These are phyloP conservation scores for Penicillium lagena DNA, from an alignment of 495 filamentous ascomycete species.

Conservation along the genomic window DNA sequence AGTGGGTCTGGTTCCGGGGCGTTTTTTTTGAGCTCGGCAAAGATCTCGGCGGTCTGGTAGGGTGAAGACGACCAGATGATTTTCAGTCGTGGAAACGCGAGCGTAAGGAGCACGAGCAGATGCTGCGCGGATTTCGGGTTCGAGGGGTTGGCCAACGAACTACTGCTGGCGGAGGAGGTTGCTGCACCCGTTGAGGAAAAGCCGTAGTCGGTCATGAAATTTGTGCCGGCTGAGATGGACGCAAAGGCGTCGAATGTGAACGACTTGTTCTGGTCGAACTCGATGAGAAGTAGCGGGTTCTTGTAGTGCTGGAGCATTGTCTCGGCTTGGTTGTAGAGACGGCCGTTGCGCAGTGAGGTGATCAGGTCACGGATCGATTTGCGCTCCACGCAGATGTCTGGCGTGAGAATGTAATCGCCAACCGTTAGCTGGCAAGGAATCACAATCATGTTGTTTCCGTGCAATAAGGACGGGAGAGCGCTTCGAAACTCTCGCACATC, in stretches of 20 bases:
- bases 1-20: conserved; percentile 87
- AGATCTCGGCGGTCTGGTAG: conserved; percentile 97
- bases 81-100: conserved; percentile 82
- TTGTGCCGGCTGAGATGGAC: conserved; percentile 26
- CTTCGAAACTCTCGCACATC: conserved; percentile 96
- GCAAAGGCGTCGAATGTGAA: conserved; percentile 95
- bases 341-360: conserved; percentile 81
- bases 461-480: conserved; percentile 82
- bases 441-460: conserved; percentile 77
- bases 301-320: conserved; percentile 93
- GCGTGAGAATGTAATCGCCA: conserved; percentile 90
- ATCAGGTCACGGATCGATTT: conserved; percentile 91
- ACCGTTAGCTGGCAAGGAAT: conserved; percentile 95
- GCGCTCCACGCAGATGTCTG: conserved; percentile 86
- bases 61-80: conserved; percentile 92
- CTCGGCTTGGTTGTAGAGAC: conserved; percentile 88
- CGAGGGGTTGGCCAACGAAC: conserved; percentile 34
- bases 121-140: conserved; percentile 73
- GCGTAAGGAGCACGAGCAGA: conserved; percentile 85
- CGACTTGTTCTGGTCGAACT: conserved; percentile 95
- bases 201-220: conserved; percentile 50
- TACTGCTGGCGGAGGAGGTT: conserved; percentile 40
- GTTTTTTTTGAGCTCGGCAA: conserved; percentile 83
- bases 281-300: conserved; percentile 84
- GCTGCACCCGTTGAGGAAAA: conserved; percentile 57